Evolutionary conservation across 1,284 basidiomycete genomes (phyloP), one percentile per base, ranked within the genome.

Genomic region (Nidula niveotomentosa): DNA sequence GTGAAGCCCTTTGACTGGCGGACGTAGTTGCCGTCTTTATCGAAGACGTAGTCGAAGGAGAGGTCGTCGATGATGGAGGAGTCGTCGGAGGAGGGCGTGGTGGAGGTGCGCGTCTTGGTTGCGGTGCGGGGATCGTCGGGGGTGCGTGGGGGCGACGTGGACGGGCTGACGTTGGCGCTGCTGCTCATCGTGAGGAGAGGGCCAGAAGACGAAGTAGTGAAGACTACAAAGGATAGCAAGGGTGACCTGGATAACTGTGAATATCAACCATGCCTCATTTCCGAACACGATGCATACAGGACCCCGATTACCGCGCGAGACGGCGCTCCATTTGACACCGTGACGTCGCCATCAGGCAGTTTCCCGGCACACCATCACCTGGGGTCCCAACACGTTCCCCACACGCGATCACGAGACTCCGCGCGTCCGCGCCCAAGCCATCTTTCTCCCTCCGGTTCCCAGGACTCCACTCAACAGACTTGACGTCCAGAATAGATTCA

Each of bases 31-130:
- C 86, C 88, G 3, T 81, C 72, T 5, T 76, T 74, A 66, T 87
- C 83, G 49, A 76, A 73, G 56, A 84, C 77, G 59, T 88, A 90
- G 61, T 85, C 83, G 65, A 90, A 89, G 2, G 86, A 89, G 56
- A 89, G 79, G 59, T 89, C 86, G 44, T 84, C 81, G 59, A 85
- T 79, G 56, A 83, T 72, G 15, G 80, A 83, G 1, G 81, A 83
- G 56, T 83, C 81, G 62, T 85, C 83, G 17, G 84, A 84, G 51
- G 71, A 69, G 0, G 80, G 76, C 3, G 78, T 75, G 10, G 71
- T 69, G 7, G 72, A 58, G 6, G 65, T 51, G 30, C 69, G 70
- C 13, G 34, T 9, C 50, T 61, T 64, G 56, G 65, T 52, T 54
- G 61, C 51, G 48, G 63, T 50, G 46, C 61, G 60, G 48, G 53